Evolutionary conservation across 2,329 filamentous ascomycete species (phyloP).

Genomic region (Geoglossum cookeanum): DNA sequence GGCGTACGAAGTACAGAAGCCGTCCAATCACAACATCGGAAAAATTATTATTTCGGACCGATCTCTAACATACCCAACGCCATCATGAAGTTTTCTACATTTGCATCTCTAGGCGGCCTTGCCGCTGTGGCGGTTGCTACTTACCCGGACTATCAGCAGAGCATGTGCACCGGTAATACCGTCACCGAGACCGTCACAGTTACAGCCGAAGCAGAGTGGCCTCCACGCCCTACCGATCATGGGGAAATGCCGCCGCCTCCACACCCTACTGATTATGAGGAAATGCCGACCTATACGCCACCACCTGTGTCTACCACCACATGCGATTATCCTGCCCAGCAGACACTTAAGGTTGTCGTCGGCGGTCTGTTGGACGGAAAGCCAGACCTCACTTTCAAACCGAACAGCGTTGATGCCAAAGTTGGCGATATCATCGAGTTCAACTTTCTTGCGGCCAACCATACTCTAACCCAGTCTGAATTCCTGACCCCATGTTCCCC

Average conservation of each 20-base stretch:
- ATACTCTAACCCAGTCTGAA: not conserved
- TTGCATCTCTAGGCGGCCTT: not conserved
- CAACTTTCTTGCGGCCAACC: constrained; percentile 23
- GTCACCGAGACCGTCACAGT: not conserved
- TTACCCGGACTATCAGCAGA: not conserved
- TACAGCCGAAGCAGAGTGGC: not conserved
- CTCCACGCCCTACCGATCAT: not conserved
- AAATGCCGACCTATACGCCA: not conserved
- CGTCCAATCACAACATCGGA: not conserved
- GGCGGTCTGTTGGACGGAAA: not conserved
- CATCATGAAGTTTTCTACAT: constrained; percentile 2
- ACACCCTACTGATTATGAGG: not conserved
- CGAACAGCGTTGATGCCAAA: constrained; percentile 46
- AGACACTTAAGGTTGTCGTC: not conserved
- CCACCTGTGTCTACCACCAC: not conserved
- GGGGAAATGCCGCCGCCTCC: not conserved
- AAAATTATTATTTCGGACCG: not conserved
- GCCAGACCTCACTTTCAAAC: constrained; percentile 31
- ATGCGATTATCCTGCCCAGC: not conserved
- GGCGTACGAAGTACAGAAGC: not conserved
- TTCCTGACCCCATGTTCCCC: not conserved
- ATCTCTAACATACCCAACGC: not conserved
- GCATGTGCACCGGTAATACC: not conserved
- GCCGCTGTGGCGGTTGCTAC: not conserved
- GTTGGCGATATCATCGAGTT: constrained; percentile 44